phyloP scores from a whole-genome alignment of 78 protist species.

The Speleostelium caveatum region DNA sequence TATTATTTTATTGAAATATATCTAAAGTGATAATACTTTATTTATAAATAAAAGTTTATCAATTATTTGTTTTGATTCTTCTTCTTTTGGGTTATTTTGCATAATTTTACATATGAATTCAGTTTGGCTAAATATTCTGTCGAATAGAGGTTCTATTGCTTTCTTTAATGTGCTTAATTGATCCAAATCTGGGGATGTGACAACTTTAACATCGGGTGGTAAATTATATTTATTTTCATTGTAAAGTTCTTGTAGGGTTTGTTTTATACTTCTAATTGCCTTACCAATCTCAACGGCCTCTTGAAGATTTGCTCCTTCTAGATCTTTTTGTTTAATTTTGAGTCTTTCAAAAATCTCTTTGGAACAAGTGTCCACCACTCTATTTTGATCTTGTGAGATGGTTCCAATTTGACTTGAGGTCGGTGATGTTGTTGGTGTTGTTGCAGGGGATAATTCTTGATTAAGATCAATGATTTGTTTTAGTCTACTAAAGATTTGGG shows the following conservation, averaged over 20 bases:
- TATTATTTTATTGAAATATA: too few relatives aligned
- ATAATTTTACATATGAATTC: slow-evolving; percentile 7
- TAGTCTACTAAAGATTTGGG: slow-evolving; percentile 33
- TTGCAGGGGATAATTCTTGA: neutral
- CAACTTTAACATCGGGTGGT: slow-evolving; percentile 24
- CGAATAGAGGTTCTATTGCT: slow-evolving; percentile 33
- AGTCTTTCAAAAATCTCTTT: slow-evolving; percentile 30
- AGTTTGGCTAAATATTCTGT: slow-evolving; percentile 27
- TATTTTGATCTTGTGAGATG: neutral
- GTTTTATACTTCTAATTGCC: slow-evolving; percentile 22
- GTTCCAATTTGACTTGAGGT: neutral
- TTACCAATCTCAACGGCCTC: slow-evolving; percentile 70
- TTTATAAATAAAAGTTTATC: slow-evolving; percentile 61
- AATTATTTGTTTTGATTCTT: slow-evolving; percentile 25
- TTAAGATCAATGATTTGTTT: slow-evolving; percentile 22
- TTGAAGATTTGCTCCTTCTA: slow-evolving; percentile 10
- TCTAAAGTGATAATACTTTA: slow-evolving; percentile 55
- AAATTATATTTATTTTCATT: slow-evolving; percentile 7
- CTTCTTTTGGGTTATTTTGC: neutral
- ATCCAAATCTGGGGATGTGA: slow-evolving; percentile 19
- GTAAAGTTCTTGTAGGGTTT: slow-evolving; percentile 29
- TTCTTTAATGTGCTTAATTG: slow-evolving; percentile 49
- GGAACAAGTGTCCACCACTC: slow-evolving; percentile 26
- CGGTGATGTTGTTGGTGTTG: slow-evolving; percentile 29
- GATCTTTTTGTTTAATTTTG: neutral